Evolutionary conservation across 805 yeast genomes (phyloP).

Genomic region (Candida palmyrensis): DNA sequence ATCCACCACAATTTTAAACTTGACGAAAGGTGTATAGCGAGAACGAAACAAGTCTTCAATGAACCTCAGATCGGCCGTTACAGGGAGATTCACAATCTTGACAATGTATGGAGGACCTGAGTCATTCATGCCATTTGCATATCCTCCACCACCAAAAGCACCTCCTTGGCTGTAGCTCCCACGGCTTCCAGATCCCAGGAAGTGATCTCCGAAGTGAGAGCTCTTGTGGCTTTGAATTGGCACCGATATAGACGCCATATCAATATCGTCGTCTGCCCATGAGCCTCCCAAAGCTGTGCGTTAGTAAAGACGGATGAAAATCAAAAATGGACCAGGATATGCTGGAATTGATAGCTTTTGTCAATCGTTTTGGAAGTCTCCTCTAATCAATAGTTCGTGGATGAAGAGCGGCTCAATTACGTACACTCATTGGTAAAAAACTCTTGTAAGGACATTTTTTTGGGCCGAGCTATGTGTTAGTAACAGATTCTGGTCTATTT

Average conservation of each 20-base stretch:
- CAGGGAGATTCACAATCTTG: constrained; percentile 57
- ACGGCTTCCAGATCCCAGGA: constrained; percentile 5
- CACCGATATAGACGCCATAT: constrained; percentile 40
- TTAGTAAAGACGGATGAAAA: neutral
- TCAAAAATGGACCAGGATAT: constrained; percentile 7
- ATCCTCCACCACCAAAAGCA: constrained; percentile 7
- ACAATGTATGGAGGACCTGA: constrained; percentile 59
- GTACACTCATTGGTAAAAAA: constrained; percentile 41
- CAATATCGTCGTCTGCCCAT: constrained; percentile 45
- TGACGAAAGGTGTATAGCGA: constrained; percentile 52
- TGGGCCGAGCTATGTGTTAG: constrained; percentile 29
- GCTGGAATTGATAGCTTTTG: too few species aligned
- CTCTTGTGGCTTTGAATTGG: constrained; percentile 31
- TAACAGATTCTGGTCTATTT: too few species aligned
- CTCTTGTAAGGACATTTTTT: constrained; percentile 43
- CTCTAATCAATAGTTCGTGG: neutral
- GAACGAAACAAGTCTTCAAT: constrained; percentile 59
- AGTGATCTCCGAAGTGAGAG: constrained; percentile 3
- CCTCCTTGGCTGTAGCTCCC: constrained; percentile 5
- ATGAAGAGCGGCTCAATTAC: constrained; percentile 13
- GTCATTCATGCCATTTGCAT: constrained; percentile 10
- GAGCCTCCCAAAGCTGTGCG: constrained; percentile 39
- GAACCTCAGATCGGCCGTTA: constrained; percentile 44
- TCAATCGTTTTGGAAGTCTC: neutral
- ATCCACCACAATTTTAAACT: constrained; percentile 60